A percentile compares a stretch with the other conserved stretches of the same genome.
Evolutionary conservation across 2,329 filamentous ascomycete species (phyloP).

Genomic region (Alternaria postmessia): DNA sequence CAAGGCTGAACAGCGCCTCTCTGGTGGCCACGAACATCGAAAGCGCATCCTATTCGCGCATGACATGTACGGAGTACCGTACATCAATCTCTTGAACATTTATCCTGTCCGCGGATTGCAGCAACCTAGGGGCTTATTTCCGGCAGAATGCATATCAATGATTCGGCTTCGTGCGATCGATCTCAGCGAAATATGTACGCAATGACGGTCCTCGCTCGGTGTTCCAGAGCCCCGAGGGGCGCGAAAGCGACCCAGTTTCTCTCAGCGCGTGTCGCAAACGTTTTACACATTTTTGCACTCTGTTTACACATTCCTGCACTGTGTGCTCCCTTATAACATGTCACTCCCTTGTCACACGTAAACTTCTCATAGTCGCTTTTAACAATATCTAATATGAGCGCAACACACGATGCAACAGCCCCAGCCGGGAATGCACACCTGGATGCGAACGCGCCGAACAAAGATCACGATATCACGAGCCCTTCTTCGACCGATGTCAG

Average conservation of each 20-base stretch:
- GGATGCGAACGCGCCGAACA: conserved; percentile 12
- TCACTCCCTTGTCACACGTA: background rate
- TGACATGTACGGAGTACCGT: background rate
- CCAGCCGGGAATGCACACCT: background rate
- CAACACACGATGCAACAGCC: conserved; percentile 14
- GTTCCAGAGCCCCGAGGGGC: conserved; percentile 9
- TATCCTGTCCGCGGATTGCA: background rate
- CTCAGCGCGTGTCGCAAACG: conserved; percentile 3
- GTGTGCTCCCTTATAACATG: conserved; percentile 10
- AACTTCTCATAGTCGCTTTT: background rate
- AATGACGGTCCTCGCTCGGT: conserved; percentile 13
- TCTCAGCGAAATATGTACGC: conserved; percentile 12
- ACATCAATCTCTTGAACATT: background rate
- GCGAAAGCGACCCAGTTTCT: conserved; percentile 5
- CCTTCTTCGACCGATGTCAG: conserved; percentile 29
- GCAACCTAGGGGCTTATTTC: conserved; percentile 2
- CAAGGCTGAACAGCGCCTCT: conserved; percentile 4
- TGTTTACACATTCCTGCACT: background rate
- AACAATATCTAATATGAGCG: conserved; percentile 9
- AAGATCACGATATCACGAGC: conserved; percentile 19
- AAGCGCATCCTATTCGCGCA: background rate
- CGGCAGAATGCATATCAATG: conserved; percentile 1
- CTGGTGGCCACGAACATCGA: background rate
- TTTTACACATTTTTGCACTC: background rate
- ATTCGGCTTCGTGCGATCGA: conserved; percentile 10